A percentile compares a stretch with the other conserved stretches of the same genome.
Evolutionary conservation across 1,139 yeast genomes (phyloP).

Genomic region (Blastobotrys arbuscula): DNA sequence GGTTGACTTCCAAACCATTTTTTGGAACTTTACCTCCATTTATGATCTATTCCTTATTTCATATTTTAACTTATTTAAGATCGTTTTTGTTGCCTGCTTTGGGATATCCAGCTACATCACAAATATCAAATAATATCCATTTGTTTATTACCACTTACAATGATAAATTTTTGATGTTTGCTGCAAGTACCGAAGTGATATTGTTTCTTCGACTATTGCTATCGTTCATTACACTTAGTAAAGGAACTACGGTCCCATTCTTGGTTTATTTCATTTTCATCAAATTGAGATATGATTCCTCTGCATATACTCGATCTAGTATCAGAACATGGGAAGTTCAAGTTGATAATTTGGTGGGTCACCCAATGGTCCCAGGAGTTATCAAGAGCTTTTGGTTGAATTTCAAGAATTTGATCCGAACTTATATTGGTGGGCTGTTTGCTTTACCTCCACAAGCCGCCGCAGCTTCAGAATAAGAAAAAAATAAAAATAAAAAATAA

Average conservation of each 20-base stretch:
- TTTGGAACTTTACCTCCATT: conserved; percentile 60
- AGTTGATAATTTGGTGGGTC: conserved; percentile 58
- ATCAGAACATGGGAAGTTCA: conserved; percentile 68
- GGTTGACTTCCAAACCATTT: conserved; percentile 51
- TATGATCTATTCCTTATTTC: conserved; percentile 65
- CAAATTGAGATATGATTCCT: conserved; percentile 72
- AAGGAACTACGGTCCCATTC: conserved; percentile 58
- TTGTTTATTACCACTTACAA: conserved; percentile 58
- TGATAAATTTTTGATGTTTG: conserved; percentile 63
- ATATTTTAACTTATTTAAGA: conserved; percentile 60
- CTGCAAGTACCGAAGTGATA: conserved; percentile 63
- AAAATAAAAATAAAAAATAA: no score
- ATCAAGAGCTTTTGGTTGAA: conserved; percentile 58
- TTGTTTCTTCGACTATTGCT: conserved; percentile 47
- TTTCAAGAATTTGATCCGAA: conserved; percentile 45
- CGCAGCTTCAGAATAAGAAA: conserved; percentile 25
- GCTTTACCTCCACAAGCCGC: conserved; percentile 53
- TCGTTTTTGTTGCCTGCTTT: conserved; percentile 63
- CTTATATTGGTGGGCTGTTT: conserved; percentile 40
- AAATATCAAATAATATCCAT: conserved; percentile 42
- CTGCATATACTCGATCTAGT: conserved; percentile 65
- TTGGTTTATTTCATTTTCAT: conserved; percentile 58
- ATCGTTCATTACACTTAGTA: conserved; percentile 56
- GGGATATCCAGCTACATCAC: conserved; percentile 42
- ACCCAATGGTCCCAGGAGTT: conserved; percentile 52